A percentile compares a stretch with the other conserved stretches of the same genome.
phyloP scores from a whole-genome alignment of 306 rosid species.

The Vigna trinervia region DNA sequence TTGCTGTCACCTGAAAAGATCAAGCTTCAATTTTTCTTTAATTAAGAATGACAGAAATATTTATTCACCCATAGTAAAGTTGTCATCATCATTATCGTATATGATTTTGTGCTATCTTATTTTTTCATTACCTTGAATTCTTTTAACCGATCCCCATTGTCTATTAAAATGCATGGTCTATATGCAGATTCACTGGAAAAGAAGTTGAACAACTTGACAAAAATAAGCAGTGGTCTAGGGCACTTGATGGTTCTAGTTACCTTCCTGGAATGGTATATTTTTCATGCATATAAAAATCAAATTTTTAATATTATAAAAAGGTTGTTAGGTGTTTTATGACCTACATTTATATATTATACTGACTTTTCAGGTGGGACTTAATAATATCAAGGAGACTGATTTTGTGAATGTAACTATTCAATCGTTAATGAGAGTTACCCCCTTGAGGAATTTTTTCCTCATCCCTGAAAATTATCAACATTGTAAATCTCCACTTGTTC shows the following conservation, averaged over 20 bases:
- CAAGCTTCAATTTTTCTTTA: background rate
- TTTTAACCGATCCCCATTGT: background rate
- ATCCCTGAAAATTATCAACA: conserved; percentile 88
- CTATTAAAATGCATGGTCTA: conserved; percentile 17
- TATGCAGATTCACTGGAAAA: conserved; percentile 73
- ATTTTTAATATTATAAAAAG: conserved; percentile 16
- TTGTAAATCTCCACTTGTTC: conserved; percentile 90
- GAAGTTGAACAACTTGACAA: conserved; percentile 87
- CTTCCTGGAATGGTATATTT: conserved; percentile 96
- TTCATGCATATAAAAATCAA: conserved; percentile 27
- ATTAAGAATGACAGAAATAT: conserved; percentile 19
- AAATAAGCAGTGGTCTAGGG: conserved; percentile 96
- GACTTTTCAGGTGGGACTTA: conserved; percentile 80
- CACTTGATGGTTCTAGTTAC: conserved; percentile 98
- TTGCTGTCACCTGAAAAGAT: conserved; percentile 13
- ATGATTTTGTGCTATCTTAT: conserved; percentile 5
- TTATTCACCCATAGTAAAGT: background rate
- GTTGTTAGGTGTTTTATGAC: conserved; percentile 24
- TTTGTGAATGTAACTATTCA: conserved; percentile 97
- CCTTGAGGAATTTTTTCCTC: conserved; percentile 91
- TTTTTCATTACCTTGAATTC: conserved; percentile 8
- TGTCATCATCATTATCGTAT: background rate
- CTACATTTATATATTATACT: conserved; percentile 37
- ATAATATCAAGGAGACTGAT: conserved; percentile 96
- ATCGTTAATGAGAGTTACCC: conserved; percentile 94